phyloP scores from a whole-genome alignment of 495 filamentous ascomycete genomes.

The Podospora pseudoanserina region DNA sequence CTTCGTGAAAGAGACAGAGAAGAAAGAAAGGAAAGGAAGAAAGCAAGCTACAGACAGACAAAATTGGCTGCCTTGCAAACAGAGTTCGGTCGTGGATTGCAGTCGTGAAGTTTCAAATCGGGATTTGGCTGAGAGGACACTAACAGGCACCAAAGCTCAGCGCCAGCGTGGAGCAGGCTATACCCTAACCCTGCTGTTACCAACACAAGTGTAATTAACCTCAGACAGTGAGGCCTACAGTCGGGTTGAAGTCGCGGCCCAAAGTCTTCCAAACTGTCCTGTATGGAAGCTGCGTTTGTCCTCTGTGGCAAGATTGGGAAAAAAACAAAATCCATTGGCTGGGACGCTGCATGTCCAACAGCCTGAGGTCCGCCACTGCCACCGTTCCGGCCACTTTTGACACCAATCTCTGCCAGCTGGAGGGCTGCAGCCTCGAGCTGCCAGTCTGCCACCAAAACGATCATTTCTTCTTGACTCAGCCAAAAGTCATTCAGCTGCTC shows the following conservation, averaged over 20 bases:
- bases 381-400: background rate
- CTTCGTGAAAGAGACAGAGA: background rate
- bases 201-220: background rate
- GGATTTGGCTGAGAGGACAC: background rate
- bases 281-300: background rate
- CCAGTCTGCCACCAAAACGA: background rate
- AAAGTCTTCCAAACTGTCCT: background rate
- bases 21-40: background rate
- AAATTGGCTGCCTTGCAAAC: background rate
- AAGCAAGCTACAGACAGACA: background rate
- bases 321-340: background rate
- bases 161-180: background rate
- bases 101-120: background rate
- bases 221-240: background rate
- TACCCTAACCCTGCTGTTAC: background rate
- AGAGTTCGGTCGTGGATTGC: background rate
- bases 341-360: background rate
- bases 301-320: background rate
- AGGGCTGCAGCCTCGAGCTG: background rate
- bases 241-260: background rate
- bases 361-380: background rate
- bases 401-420: background rate
- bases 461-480: no score
- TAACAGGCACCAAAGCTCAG: background rate
- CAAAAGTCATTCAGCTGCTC: conserved; percentile 39